phyloP scores from a whole-genome alignment of 257 asterid species.

The Nicotiana undulata region DNA sequence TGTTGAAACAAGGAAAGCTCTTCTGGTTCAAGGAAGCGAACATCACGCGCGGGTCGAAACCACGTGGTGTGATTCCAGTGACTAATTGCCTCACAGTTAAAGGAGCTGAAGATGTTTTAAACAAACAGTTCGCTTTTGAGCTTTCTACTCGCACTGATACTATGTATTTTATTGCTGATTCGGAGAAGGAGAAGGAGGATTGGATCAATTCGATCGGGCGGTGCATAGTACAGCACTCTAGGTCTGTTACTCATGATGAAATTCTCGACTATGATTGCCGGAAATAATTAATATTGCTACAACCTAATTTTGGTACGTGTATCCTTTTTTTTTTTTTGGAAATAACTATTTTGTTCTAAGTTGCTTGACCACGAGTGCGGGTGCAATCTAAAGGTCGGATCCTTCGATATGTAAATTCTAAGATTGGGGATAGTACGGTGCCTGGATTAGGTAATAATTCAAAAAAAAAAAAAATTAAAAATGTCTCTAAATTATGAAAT shows the following conservation, averaged over 20 bases:
- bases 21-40: slow-evolving; percentile 93
- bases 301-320: background rate
- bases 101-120: slow-evolving; percentile 89
- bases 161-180: slow-evolving; percentile 85
- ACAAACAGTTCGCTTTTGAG: slow-evolving; percentile 77
- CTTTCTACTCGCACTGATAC: slow-evolving; percentile 68
- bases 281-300: slow-evolving; percentile 3
- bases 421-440: too few relatives aligned
- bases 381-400: too few relatives aligned
- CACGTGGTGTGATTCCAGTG: slow-evolving; percentile 86
- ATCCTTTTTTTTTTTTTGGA: background rate
- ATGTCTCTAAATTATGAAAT: too few relatives aligned
- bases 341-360: background rate
- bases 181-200: slow-evolving; percentile 90
- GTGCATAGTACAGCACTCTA: slow-evolving; percentile 79
- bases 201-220: slow-evolving; percentile 95
- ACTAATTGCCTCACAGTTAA: slow-evolving; percentile 76
- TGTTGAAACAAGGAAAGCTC: slow-evolving; percentile 77
- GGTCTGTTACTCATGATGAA: slow-evolving; percentile 78
- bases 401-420: too few relatives aligned
- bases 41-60: slow-evolving; percentile 55
- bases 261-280: slow-evolving; percentile 71
- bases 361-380: too few relatives aligned
- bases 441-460: too few relatives aligned
- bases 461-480: too few relatives aligned